A percentile compares a stretch with the other conserved stretches of the same genome.
phyloP scores from a whole-genome alignment of 2,329 filamentous ascomycete genomes.

The Colletotrichum horii region DNA sequence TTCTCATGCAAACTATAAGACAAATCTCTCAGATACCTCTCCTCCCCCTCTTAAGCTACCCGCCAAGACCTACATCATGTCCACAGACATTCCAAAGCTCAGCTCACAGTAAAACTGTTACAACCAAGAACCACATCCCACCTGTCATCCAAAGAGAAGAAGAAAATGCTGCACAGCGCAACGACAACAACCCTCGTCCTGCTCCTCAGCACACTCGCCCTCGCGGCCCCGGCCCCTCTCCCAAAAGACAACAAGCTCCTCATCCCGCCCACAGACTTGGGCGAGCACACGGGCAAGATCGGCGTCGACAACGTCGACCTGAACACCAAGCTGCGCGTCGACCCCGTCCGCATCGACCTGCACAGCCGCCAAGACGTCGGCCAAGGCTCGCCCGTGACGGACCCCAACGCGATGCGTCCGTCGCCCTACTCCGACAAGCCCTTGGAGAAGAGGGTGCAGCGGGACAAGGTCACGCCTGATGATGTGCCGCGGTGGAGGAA shows the following conservation, averaged over 20 bases:
- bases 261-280: neutral
- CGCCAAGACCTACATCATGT: neutral
- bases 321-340: conserved; percentile 2
- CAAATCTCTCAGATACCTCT: neutral
- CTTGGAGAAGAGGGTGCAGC: neutral
- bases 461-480: neutral
- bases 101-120: neutral
- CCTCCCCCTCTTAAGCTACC: neutral
- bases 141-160: neutral
- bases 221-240: neutral
- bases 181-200: neutral
- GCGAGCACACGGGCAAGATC: neutral
- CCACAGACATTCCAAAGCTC: neutral
- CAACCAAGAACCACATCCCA: neutral
- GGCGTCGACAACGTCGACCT: conserved; percentile 14
- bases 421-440: neutral
- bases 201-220: neutral
- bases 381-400: neutral
- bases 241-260: conserved; percentile 3
- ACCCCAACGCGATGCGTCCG: neutral
- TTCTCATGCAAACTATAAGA: neutral
- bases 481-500: neutral
- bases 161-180: neutral
- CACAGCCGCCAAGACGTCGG: neutral
- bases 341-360: neutral